Base-by-base conservation (phyloP, 2,329 filamentous ascomycete species). In the Epichloe gansuensis region DNA sequence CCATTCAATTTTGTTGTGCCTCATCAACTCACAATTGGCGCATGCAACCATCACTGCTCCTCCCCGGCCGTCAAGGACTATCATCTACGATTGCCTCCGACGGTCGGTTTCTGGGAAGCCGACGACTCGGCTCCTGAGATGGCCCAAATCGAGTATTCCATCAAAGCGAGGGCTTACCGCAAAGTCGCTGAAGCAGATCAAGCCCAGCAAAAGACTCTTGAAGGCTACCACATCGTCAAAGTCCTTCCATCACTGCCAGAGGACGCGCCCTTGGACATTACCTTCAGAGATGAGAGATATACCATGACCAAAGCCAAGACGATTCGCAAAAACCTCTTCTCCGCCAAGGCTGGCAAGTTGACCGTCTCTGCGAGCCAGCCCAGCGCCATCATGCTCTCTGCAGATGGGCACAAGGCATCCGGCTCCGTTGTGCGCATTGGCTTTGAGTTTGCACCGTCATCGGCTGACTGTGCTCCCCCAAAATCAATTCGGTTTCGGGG, bases 1-100 rank as follows among this genome's bases (percentile, higher is more conserved):
- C 78, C 78, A n/a, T 78, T 82, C 67, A 66, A 78, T 66, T 82
- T 82, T 57, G 73, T 81, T 54, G 72, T 82, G 15, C 78, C 78
- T n/a, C 69, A 70, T 57, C 73, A 80, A 51, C 73, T 82, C 54
- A 81, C 78, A 17, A 68, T 81, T 48, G 72, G 72, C 54, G 76
- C 78, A 17, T 82, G 78, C 69, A 74, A 67, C 59, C 78, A 81
- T 66, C 58, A 63, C 31, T 69, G 72, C 51, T 65, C 68, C 42
- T 69, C 69, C 42, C 65, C 68, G n/a, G 66, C 66, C 46, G 68
- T 81, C 34, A 69, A 71, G 51, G 75, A 77, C 37, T 69, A 75
- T 46, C 78, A 82, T 65, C 64, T 77, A 41, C 69, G 72, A 12
- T 68, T 80, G 23, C 78, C 78, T 1, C 78, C 78, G 0, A 74